Evolutionary conservation across 176 grass and related monocot species (phyloP).

Genomic region (Lolium rigidum): DNA sequence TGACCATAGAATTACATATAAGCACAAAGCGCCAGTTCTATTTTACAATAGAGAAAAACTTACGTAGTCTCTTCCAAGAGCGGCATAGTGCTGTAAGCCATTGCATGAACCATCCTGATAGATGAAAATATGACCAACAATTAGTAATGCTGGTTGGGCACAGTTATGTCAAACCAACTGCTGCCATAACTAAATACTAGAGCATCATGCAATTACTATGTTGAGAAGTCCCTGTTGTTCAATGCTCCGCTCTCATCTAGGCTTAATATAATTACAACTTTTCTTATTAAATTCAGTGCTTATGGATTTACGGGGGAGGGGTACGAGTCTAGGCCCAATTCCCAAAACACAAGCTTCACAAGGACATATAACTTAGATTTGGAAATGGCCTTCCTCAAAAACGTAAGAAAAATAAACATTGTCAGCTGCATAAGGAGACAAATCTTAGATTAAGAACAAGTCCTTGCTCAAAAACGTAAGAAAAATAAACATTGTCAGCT

Average conservation of each 20-base stretch:
- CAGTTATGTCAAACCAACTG: constrained; percentile 15
- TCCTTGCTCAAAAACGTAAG: not conserved
- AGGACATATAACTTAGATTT: not conserved
- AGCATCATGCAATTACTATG: not conserved
- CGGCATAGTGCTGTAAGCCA: constrained; percentile 95
- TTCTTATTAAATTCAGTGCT: not conserved
- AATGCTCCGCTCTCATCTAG: not conserved
- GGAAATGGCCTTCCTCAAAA: not conserved
- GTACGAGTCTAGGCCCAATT: not conserved
- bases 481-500: not conserved
- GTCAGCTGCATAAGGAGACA: not conserved
- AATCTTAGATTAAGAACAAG: not conserved
- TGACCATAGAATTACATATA: constrained; percentile 18
- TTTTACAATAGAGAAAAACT: constrained; percentile 31
- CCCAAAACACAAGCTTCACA: not conserved
- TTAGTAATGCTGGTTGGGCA: constrained; percentile 25
- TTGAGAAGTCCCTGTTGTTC: not conserved
- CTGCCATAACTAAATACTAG: constrained; percentile 17
- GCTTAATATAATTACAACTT: not conserved
- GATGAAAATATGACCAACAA: constrained; percentile 30
- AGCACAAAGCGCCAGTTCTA: constrained; percentile 21
- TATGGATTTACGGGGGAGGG: not conserved
- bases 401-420: not conserved
- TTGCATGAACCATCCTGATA: constrained; percentile 96
- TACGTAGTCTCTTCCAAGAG: constrained; percentile 88